phyloP scores from a whole-genome alignment of 169 alveolate species.

The Eimeria maxima region DNA sequence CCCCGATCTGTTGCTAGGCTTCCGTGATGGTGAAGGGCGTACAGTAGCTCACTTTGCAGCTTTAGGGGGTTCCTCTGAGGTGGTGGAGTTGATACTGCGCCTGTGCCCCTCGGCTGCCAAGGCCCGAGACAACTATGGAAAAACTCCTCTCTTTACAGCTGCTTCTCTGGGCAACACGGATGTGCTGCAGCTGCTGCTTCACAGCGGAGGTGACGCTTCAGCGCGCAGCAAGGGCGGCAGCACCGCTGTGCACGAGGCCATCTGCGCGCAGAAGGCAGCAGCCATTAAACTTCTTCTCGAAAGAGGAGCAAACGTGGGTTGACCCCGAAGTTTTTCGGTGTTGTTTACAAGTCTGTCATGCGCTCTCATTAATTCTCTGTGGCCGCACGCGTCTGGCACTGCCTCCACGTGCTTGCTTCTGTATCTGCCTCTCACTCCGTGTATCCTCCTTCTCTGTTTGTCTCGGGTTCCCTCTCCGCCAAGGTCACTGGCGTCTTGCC shows the following conservation, averaged over 20 bases:
- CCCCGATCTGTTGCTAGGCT: slow-evolving; percentile 33
- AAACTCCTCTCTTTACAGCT: slow-evolving; percentile 62
- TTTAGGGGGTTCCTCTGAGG: slow-evolving; percentile 16
- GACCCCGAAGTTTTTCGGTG: not conserved
- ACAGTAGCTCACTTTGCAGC: slow-evolving; percentile 72
- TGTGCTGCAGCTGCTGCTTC: slow-evolving; percentile 33
- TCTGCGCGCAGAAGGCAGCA: not conserved
- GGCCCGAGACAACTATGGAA: slow-evolving; percentile 10
- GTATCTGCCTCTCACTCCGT: not conserved
- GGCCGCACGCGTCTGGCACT: not conserved
- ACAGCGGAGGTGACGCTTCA: slow-evolving; percentile 4
- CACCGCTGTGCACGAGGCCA: slow-evolving; percentile 59
- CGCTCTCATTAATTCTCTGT: not conserved
- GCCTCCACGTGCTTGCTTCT: not conserved
- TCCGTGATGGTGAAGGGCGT: slow-evolving; percentile 41
- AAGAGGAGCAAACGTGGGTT: slow-evolving; percentile 18
- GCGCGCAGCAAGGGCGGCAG: slow-evolving; percentile 57
- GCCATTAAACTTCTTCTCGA: slow-evolving; percentile 12
- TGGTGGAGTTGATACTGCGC: not conserved
- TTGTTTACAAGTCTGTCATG: not conserved
- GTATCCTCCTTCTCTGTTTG: not conserved
- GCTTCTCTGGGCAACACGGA: slow-evolving; percentile 27
- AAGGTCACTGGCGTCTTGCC: too few relatives aligned
- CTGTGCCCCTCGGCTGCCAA: slow-evolving; percentile 44
- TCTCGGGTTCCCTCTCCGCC: not conserved